These are phyloP conservation scores for Furculomyces boomerangus DNA, from an alignment of 371 early-diverging fungal species.

Conservation along the genomic window DNA sequence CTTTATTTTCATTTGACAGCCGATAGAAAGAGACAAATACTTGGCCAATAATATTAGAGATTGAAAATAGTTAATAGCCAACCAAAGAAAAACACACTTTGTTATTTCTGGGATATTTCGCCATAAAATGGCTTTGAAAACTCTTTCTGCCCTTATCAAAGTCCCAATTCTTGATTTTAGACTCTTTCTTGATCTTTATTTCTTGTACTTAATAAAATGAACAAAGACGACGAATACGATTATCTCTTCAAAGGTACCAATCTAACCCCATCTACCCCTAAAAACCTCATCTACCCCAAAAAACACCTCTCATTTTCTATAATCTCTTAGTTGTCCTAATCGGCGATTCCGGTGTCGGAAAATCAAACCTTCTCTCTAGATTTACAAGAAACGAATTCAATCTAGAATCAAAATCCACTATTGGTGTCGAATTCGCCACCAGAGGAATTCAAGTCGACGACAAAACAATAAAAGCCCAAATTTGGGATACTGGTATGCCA, in stretches of 20 bases:
- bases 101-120: too few relatives aligned
- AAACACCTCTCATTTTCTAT: not conserved
- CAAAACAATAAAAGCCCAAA: slow-evolving; percentile 98
- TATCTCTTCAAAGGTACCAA: slow-evolving; percentile 76
- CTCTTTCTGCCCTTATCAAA: too few relatives aligned
- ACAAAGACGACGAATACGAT: slow-evolving; percentile 90
- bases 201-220: slow-evolving; percentile 28
- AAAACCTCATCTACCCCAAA: not conserved
- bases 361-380: slow-evolving; percentile 95
- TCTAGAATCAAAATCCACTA: slow-evolving; percentile 96
- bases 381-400: slow-evolving; percentile 97
- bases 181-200: too few relatives aligned
- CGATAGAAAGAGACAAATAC: too few relatives aligned
- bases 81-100: too few relatives aligned
- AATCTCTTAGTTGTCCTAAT: slow-evolving; percentile 82
- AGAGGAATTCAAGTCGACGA: slow-evolving; percentile 90
- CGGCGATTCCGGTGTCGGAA: slow-evolving; percentile 99
- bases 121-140: too few relatives aligned
- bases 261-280: not conserved
- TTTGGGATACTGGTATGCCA: slow-evolving; percentile 99
- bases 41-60: too few relatives aligned
- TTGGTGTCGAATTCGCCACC: slow-evolving; percentile 99
- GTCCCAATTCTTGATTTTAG: too few relatives aligned
- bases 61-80: too few relatives aligned
- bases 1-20: too few relatives aligned